phyloP scores from a whole-genome alignment of 805 yeast species.

The Pichia paraexigua region DNA sequence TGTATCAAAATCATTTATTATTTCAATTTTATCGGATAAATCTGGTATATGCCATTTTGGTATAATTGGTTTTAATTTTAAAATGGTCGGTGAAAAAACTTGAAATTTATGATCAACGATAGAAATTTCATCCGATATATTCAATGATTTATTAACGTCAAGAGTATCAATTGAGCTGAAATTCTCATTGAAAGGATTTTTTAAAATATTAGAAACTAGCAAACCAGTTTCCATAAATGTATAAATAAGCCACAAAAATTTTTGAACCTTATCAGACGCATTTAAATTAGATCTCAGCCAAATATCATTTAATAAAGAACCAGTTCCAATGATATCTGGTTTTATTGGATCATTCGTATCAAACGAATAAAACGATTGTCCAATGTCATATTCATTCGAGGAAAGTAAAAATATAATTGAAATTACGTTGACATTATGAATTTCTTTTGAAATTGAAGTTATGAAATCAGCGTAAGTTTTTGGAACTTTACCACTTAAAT shows the following conservation, averaged over 20 bases:
- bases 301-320: slow-evolving; percentile 60
- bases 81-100: slow-evolving; percentile 17
- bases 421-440: slow-evolving; percentile 46
- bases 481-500: slow-evolving; percentile 47
- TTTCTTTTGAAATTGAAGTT: slow-evolving; percentile 12
- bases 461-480: slow-evolving; percentile 39
- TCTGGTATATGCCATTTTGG: slow-evolving; percentile 12
- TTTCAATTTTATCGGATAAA: slow-evolving; percentile 1
- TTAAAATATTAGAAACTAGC: slow-evolving; percentile 34
- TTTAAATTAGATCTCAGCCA: slow-evolving; percentile 55
- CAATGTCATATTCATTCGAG: slow-evolving; percentile 39
- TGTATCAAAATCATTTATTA: slow-evolving; percentile 37
- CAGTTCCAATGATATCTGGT: slow-evolving; percentile 12
- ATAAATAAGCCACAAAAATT: slow-evolving; percentile 79
- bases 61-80: slow-evolving; percentile 19
- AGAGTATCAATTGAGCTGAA: not conserved
- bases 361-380: slow-evolving; percentile 22
- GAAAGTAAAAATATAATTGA: slow-evolving; percentile 70
- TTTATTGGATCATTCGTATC: slow-evolving; percentile 7
- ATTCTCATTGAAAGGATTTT: slow-evolving; percentile 26
- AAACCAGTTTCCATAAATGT: slow-evolving; percentile 71
- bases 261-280: slow-evolving; percentile 57
- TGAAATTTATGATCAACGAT: slow-evolving; percentile 16
- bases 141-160: not conserved
- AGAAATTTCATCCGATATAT: slow-evolving; percentile 7